phyloP scores from a whole-genome alignment of 768 basidiomycete genomes.

The Saitozyma podzolica region DNA sequence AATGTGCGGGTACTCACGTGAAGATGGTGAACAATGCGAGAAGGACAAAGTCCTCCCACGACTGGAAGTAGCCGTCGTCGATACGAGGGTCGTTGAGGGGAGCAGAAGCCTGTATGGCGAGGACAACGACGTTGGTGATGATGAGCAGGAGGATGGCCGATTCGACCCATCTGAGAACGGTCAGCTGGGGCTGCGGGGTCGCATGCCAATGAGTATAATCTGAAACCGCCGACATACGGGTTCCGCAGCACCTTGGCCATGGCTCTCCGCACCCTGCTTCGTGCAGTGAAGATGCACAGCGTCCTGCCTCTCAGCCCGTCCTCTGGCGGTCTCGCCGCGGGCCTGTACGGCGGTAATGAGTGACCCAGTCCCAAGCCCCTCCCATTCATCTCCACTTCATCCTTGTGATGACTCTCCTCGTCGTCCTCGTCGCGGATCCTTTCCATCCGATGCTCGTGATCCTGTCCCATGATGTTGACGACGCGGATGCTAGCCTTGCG shows the following conservation, averaged over 20 bases:
- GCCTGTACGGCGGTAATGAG: conserved; percentile 11
- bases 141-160: conserved; percentile 79
- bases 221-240: conserved; percentile 60
- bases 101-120: conserved; percentile 75
- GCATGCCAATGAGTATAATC: neutral
- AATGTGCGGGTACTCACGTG: conserved; percentile 61
- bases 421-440: conserved; percentile 16
- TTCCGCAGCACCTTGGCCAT: conserved; percentile 71
- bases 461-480: conserved; percentile 34
- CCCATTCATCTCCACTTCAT: conserved; percentile 8
- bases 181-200: no score
- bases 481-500: conserved; percentile 39
- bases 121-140: conserved; percentile 74
- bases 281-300: conserved; percentile 71
- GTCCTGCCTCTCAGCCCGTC: conserved; percentile 68
- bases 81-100: conserved; percentile 53
- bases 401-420: conserved; percentile 10
- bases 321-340: conserved; percentile 40
- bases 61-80: conserved; percentile 71
- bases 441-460: conserved; percentile 15
- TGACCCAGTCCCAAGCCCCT: conserved; percentile 10
- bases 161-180: conserved; percentile 71
- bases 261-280: conserved; percentile 63
- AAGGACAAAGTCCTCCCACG: conserved; percentile 86
- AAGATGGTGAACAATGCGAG: conserved; percentile 80